phyloP scores from a whole-genome alignment of 805 yeast species.

The Yamadazyma sp. region DNA sequence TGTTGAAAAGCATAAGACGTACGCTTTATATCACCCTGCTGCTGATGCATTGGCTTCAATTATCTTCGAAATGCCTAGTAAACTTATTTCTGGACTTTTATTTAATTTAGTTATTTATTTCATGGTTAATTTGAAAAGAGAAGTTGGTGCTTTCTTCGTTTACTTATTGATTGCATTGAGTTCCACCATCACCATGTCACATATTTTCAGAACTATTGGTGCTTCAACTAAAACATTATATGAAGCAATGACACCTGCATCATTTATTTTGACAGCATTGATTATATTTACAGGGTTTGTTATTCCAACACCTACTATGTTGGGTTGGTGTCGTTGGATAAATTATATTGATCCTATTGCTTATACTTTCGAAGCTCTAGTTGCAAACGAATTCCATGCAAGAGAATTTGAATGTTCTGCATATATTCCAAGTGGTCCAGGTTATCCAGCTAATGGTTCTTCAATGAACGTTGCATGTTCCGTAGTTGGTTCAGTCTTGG shows the following conservation, averaged over 20 bases:
- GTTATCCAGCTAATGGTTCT: constrained; percentile 32
- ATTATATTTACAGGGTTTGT: constrained; percentile 55
- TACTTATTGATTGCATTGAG: constrained; percentile 29
- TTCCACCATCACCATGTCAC: constrained; percentile 42
- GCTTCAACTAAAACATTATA: constrained; percentile 41
- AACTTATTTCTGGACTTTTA: constrained; percentile 32
- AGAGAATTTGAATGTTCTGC: constrained; percentile 51
- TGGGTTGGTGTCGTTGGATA: constrained; percentile 65
- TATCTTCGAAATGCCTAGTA: constrained; percentile 62
- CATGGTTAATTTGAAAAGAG: constrained; percentile 44
- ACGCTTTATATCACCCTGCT: constrained; percentile 70
- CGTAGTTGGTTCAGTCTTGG: constrained; percentile 58
- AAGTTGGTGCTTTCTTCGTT: constrained; percentile 36
- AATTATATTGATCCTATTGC: constrained; percentile 41
- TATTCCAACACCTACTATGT: constrained; percentile 45
- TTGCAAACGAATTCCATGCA: constrained; percentile 64
- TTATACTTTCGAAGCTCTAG: constrained; percentile 53
- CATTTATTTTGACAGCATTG: constrained; percentile 48
- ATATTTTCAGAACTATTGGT: constrained; percentile 41
- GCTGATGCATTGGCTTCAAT: constrained; percentile 68
- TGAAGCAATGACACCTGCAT: constrained; percentile 46
- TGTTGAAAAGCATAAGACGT: constrained; percentile 67
- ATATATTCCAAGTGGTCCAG: constrained; percentile 58
- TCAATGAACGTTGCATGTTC: constrained; percentile 49
- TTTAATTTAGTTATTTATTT: constrained; percentile 42